Evolutionary conservation across 2,329 filamentous ascomycete species (phyloP).

Genomic region (Exophiala oligosperma): DNA sequence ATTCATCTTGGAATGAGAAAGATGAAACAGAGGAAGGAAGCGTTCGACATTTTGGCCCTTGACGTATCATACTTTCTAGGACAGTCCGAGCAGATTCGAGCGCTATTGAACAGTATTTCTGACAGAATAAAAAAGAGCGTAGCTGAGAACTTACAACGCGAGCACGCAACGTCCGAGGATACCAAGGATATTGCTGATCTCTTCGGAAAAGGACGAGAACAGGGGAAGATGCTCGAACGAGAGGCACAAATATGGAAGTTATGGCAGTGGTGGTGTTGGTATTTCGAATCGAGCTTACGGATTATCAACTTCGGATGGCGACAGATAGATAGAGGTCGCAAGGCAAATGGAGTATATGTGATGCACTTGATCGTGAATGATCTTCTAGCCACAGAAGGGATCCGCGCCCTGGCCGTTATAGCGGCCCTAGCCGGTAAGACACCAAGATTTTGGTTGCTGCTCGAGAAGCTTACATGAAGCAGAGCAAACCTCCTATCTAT

Average conservation of each 20-base stretch:
- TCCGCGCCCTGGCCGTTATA: background rate
- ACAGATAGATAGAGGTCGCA: background rate
- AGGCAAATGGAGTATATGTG: background rate
- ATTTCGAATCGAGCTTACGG: background rate
- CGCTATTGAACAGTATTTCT: background rate
- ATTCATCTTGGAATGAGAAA: background rate
- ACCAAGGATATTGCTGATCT: background rate
- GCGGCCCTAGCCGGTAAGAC: background rate
- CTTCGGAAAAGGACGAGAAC: background rate
- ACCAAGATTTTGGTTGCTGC: background rate
- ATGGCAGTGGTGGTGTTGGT: background rate
- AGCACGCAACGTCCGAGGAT: background rate
- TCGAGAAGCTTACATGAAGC: background rate
- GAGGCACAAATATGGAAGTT: background rate
- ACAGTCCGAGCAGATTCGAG: background rate
- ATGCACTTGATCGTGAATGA: background rate
- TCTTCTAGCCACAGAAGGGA: background rate
- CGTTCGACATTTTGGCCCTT: background rate
- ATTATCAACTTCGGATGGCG: background rate
- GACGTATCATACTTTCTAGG: background rate
- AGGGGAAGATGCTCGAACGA: background rate
- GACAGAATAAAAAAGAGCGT: background rate
- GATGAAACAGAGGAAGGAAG: background rate
- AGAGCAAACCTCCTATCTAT: background rate
- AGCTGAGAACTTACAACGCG: background rate